Base-by-base conservation (phyloP, 768 basidiomycete species). In the Coprinopsis cinerea region DNA sequence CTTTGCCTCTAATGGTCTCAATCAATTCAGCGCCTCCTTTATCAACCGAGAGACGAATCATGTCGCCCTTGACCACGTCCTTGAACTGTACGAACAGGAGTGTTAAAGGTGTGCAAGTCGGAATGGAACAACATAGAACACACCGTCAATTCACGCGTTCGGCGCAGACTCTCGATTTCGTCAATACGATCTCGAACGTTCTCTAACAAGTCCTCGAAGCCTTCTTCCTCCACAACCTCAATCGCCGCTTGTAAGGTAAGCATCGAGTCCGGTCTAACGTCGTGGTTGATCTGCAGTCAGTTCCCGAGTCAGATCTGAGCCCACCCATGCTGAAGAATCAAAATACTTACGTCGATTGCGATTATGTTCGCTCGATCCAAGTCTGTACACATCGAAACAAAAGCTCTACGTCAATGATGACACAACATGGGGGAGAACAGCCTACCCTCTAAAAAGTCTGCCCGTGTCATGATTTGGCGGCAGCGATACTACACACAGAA, bases 81-180 rank as follows among this genome's bases (percentile, higher is more conserved):
- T 77, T 77, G 65, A 76, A 77, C 76, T 77, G 44, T 14, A 40
- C 28, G 32, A 36, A 26, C 13, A 24, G 15, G 36, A 11, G 25
- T 44, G 24, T 17, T 28, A 32, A 49, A 27, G 17, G 25, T 6
- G 22, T 42, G 9, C 44, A 49, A 37, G 27, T 34, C 37, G 40
- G 22, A 44, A 24, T 22, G 15, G 32, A 44, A 47, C 42, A 40
- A 2, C 23, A 36, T 14, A 10, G 50, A 23, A 69, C 77, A 28
- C 57, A 88, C 86, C 36, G 84, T 88, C 53, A 89, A 64, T 65
- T 90, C 87, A 49, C 85, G 69, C 20, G 88, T 90, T 36, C 88
- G 75, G 52, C 88, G 87, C 50, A 92, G 60, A 63, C 83, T 85
- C 67, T 94, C 92, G 58, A 94, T 93, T 64, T 88, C 85, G 63